Evolutionary conservation across 2,329 filamentous ascomycete genomes (phyloP).

Genomic region (Dactylellina drechsleri): DNA sequence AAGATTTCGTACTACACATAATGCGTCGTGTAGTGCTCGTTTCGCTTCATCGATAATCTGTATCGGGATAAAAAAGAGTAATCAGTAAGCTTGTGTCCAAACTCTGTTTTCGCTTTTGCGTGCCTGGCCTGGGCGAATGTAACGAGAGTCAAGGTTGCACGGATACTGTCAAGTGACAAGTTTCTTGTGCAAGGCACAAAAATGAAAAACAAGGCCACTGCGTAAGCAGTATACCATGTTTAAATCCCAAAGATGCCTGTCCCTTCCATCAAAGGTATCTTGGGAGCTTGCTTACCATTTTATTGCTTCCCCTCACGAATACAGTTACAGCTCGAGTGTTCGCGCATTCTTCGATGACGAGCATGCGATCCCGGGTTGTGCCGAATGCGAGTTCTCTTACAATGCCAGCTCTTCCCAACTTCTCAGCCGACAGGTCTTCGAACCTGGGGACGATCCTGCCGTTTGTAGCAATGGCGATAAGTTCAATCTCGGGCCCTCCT

Average conservation of each 20-base stretch:
- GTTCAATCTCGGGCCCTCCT: conserved; percentile 94
- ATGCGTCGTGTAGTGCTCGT: conserved; percentile 93
- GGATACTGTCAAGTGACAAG: conserved; percentile 51
- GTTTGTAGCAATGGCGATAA: conserved; percentile 98
- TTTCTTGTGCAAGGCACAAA: conserved; percentile 21
- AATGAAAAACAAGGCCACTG: conserved; percentile 17
- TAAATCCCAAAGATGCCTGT: conserved; percentile 11
- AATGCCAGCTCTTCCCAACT: conserved; percentile 87
- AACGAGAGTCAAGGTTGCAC: conserved; percentile 44
- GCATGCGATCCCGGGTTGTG: conserved; percentile 98
- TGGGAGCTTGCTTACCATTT: conserved; percentile 76
- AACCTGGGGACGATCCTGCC: conserved; percentile 97
- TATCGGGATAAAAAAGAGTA: conserved; percentile 26
- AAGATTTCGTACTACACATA: conserved; percentile 96
- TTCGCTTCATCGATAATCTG: conserved; percentile 99
- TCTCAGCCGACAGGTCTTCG: conserved; percentile 89
- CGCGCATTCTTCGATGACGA: conserved; percentile 98
- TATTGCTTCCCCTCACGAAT: conserved; percentile 97
- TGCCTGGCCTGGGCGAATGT: conserved; percentile 32
- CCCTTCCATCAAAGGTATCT: not conserved
- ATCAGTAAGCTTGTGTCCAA: conserved; percentile 23
- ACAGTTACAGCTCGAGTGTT: conserved; percentile 96
- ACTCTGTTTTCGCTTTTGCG: conserved; percentile 28
- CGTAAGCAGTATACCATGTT: not conserved
- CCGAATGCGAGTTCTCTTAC: conserved; percentile 97